Conservation (phyloP, 495 filamentous ascomycete species). For the Hypoxylon rickii region DNA sequence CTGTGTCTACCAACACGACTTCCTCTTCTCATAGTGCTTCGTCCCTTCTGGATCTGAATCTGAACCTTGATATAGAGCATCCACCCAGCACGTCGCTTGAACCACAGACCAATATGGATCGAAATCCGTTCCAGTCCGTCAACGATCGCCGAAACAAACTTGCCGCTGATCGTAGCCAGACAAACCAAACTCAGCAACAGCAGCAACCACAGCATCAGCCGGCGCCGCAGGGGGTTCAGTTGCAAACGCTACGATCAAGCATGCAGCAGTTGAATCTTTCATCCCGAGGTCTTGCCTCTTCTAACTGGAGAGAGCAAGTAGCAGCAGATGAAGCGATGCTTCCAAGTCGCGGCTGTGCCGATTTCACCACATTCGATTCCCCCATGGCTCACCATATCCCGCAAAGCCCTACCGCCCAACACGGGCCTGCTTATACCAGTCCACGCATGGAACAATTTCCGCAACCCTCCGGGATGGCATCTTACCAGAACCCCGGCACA, state of each 20-base stretch:
- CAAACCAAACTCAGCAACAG: constrained; percentile 8
- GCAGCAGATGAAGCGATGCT: constrained; percentile 11
- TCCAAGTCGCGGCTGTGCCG: constrained; percentile 7
- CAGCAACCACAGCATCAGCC: constrained; percentile 15
- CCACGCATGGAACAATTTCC: constrained; percentile 21
- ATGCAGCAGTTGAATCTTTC: constrained; percentile 6
- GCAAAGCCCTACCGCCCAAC: not conserved
- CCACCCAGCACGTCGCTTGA: constrained; percentile 14
- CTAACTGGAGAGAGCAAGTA: constrained; percentile 35
- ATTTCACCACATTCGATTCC: constrained; percentile 16
- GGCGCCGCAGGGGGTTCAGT: constrained; percentile 5
- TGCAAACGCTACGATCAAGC: constrained; percentile 14
- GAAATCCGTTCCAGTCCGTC: constrained; percentile 34
- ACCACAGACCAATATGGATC: constrained; percentile 27
- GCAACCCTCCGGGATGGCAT: constrained; percentile 3
- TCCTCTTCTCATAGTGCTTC: constrained; percentile 9
- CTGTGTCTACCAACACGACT: constrained; percentile 6
- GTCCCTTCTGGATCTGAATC: constrained; percentile 24
- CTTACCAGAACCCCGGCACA: constrained; percentile 2
- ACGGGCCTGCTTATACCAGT: not conserved
- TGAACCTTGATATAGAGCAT: constrained; percentile 13
- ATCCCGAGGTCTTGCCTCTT: constrained; percentile 27
- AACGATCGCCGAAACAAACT: constrained; percentile 36
- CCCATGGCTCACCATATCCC: constrained; percentile 2
- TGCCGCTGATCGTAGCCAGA: constrained; percentile 11